phyloP scores from a whole-genome alignment of 2,329 filamentous ascomycete genomes.

The Tolypocladium album region DNA sequence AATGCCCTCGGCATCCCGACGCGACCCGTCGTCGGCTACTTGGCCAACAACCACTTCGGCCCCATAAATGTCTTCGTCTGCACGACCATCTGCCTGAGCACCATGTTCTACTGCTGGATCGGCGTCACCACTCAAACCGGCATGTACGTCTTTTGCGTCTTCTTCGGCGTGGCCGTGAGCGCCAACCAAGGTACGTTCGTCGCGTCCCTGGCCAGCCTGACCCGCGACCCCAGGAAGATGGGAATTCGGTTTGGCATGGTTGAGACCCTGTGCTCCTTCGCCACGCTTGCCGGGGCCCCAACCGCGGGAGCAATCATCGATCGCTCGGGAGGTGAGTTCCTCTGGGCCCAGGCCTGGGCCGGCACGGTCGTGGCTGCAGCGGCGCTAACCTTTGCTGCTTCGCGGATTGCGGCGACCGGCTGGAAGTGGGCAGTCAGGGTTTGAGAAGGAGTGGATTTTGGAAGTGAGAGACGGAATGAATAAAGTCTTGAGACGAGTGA shows the following conservation, averaged over 20 bases:
- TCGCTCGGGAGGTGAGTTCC: slow-evolving; percentile 23
- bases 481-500: slow-evolving; percentile 17
- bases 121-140: slow-evolving; percentile 29
- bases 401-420: slow-evolving; percentile 24
- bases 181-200: slow-evolving; percentile 30
- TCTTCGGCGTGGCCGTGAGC: slow-evolving; percentile 33
- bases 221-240: slow-evolving; percentile 30
- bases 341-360: slow-evolving; percentile 36
- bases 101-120: slow-evolving; percentile 45
- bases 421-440: slow-evolving; percentile 23
- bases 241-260: slow-evolving; percentile 36
- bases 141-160: slow-evolving; percentile 32
- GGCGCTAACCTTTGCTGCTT: slow-evolving; percentile 18
- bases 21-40: slow-evolving; percentile 39
- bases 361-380: slow-evolving; percentile 27
- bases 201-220: slow-evolving; percentile 29
- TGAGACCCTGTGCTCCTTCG: slow-evolving; percentile 28
- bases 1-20: slow-evolving; percentile 45
- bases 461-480: not conserved
- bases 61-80: slow-evolving; percentile 45
- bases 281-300: slow-evolving; percentile 32
- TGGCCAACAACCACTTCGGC: slow-evolving; percentile 42
- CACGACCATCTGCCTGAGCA: slow-evolving; percentile 30
- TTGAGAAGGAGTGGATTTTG: slow-evolving; percentile 4
- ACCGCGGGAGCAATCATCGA: slow-evolving; percentile 35